phyloP scores from a whole-genome alignment of 176 grass and related monocot genomes.

The Pontederia paniculata region DNA sequence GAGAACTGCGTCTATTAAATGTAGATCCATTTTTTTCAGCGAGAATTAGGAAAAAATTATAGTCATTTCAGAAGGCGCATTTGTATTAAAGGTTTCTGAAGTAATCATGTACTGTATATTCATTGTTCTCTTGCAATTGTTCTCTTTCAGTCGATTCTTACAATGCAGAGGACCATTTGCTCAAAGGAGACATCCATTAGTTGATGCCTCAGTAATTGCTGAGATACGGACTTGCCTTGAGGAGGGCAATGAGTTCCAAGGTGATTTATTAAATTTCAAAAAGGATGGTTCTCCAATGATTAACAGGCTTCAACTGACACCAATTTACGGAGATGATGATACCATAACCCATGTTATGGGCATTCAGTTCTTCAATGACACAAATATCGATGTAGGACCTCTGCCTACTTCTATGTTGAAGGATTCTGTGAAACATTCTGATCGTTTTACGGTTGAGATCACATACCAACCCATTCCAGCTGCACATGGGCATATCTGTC shows the following conservation, averaged over 20 bases:
- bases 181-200: constrained; percentile 66
- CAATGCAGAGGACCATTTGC: constrained; percentile 88
- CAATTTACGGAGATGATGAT: constrained; percentile 81
- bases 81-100: no score
- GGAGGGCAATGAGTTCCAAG: constrained; percentile 55
- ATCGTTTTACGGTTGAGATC: constrained; percentile 23
- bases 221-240: constrained; percentile 59
- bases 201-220: constrained; percentile 48
- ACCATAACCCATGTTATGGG: constrained; percentile 70
- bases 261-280: constrained; percentile 80
- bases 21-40: no score
- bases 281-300: constrained; percentile 84
- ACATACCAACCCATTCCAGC: constrained; percentile 19
- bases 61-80: no score
- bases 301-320: constrained; percentile 70
- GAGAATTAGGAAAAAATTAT: no score
- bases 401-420: constrained; percentile 42
- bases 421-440: constrained; percentile 20
- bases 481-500: constrained; percentile 34
- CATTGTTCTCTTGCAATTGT: neutral
- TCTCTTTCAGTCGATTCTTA: constrained; percentile 65
- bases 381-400: constrained; percentile 68
- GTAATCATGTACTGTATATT: neutral
- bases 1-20: no score
- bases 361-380: constrained; percentile 72